A percentile compares a stretch with the other conserved stretches of the same genome.
Conservation (phyloP, 2,329 filamentous ascomycete species). For the Aspergillus ustus region DNA sequence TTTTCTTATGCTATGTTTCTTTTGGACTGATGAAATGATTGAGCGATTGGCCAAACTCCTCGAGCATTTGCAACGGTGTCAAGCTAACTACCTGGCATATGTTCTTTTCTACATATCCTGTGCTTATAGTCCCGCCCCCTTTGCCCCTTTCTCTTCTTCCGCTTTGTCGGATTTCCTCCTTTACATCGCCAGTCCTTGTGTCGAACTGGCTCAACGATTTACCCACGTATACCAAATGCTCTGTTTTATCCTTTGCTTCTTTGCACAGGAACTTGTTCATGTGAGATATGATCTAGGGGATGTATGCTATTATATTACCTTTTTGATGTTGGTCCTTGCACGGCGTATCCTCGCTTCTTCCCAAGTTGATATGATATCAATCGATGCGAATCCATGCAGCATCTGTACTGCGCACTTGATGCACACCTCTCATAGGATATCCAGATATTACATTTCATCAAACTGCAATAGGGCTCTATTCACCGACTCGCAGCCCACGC, state of each 20-base stretch:
- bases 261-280: slow-evolving; percentile 11
- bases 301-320: slow-evolving; percentile 18
- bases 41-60: slow-evolving; percentile 39
- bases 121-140: slow-evolving; percentile 29
- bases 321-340: slow-evolving; percentile 8
- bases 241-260: slow-evolving; percentile 4
- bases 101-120: slow-evolving; percentile 37
- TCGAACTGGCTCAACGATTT: background rate
- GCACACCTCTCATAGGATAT: background rate
- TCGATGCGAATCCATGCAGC: background rate
- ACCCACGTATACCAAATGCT: slow-evolving; percentile 15
- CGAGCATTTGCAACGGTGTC: slow-evolving; percentile 45
- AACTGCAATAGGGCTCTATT: background rate
- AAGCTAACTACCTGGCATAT: slow-evolving; percentile 38
- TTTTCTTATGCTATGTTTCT: slow-evolving; percentile 31
- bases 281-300: slow-evolving; percentile 15
- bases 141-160: slow-evolving; percentile 4
- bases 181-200: background rate
- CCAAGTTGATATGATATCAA: slow-evolving; percentile 5
- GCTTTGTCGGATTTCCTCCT: background rate
- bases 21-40: slow-evolving; percentile 41
- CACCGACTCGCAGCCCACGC: slow-evolving; percentile 59
- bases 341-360: background rate
- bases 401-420: background rate
- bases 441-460: slow-evolving; percentile 19